Conservation (phyloP, 2,329 filamentous ascomycete genomes). For the Podosphaera leucotricha region DNA sequence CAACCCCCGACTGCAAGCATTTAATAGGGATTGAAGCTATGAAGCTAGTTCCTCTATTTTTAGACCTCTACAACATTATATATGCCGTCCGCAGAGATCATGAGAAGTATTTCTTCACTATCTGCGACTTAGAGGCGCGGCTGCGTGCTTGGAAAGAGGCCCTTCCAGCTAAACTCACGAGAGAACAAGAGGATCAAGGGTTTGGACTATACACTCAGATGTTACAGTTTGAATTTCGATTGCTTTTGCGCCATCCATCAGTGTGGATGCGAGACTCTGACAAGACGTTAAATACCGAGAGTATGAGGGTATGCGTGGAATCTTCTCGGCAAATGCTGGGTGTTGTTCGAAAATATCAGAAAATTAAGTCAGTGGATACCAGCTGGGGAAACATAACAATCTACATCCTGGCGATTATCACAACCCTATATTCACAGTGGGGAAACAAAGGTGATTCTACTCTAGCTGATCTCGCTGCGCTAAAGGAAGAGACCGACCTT, state of each 20-base stretch:
- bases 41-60: slow-evolving; percentile 39
- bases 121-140: slow-evolving; percentile 41
- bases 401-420: slow-evolving; percentile 51
- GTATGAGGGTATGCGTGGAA: slow-evolving; percentile 41
- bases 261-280: slow-evolving; percentile 29
- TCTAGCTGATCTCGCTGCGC: slow-evolving; percentile 29
- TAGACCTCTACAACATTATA: slow-evolving; percentile 55
- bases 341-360: slow-evolving; percentile 32
- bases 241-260: slow-evolving; percentile 38
- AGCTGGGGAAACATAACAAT: slow-evolving; percentile 56
- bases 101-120: slow-evolving; percentile 37
- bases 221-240: slow-evolving; percentile 31
- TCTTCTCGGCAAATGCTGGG: slow-evolving; percentile 39
- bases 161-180: slow-evolving; percentile 35
- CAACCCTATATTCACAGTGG: slow-evolving; percentile 44
- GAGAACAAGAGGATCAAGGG: slow-evolving; percentile 22
- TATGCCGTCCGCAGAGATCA: slow-evolving; percentile 33
- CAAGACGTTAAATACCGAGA: slow-evolving; percentile 31
- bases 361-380: slow-evolving; percentile 46
- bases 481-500: slow-evolving; percentile 42
- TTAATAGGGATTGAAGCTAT: slow-evolving; percentile 41
- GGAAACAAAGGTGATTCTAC: slow-evolving; percentile 38
- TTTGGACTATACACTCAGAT: slow-evolving; percentile 30
- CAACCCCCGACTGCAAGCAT: slow-evolving; percentile 36
- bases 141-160: slow-evolving; percentile 37